Evolutionary conservation across 2,329 filamentous ascomycete species (phyloP).

Genomic region (Hymenoscyphus fraxineus): DNA sequence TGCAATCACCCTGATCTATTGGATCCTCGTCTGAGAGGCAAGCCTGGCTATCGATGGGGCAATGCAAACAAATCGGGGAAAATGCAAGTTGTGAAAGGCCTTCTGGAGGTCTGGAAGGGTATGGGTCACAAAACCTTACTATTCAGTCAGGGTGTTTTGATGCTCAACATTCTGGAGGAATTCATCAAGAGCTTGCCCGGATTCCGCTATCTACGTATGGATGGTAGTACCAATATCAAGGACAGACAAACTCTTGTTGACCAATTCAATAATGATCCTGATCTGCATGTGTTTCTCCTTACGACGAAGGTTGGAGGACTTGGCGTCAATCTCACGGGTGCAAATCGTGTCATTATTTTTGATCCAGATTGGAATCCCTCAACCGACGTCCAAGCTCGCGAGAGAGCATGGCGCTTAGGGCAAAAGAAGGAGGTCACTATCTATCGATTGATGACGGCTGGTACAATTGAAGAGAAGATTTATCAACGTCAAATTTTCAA

Average conservation of each 20-base stretch:
- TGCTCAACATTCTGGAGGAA: constrained; percentile 89
- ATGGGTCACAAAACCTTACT: constrained; percentile 84
- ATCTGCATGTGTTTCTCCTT: constrained; percentile 82
- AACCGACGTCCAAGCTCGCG: constrained; percentile 90
- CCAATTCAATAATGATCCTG: constrained; percentile 78
- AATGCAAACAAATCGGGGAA: constrained; percentile 79
- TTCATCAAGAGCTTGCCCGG: constrained; percentile 66
- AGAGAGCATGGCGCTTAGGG: constrained; percentile 91
- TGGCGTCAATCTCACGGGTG: constrained; percentile 90
- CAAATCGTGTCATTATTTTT: constrained; percentile 94
- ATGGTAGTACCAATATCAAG: constrained; percentile 85
- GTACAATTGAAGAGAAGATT: constrained; percentile 98
- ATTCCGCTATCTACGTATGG: constrained; percentile 84
- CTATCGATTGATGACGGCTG: constrained; percentile 95
- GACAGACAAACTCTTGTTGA: constrained; percentile 87
- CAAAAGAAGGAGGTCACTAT: constrained; percentile 95
- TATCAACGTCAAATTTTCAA: constrained; percentile 99
- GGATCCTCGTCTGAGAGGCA: constrained; percentile 54
- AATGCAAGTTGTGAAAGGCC: constrained; percentile 87
- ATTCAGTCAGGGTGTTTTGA: constrained; percentile 90
- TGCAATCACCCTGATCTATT: constrained; percentile 94
- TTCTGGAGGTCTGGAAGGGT: constrained; percentile 84
- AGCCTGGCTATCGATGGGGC: constrained; percentile 72
- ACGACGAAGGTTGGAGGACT: constrained; percentile 95
- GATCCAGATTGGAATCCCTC: constrained; percentile 99